Evolutionary conservation across 257 asterid genomes (phyloP), one percentile per base, ranked within the genome.

Genomic region (Linaria vulgaris): DNA sequence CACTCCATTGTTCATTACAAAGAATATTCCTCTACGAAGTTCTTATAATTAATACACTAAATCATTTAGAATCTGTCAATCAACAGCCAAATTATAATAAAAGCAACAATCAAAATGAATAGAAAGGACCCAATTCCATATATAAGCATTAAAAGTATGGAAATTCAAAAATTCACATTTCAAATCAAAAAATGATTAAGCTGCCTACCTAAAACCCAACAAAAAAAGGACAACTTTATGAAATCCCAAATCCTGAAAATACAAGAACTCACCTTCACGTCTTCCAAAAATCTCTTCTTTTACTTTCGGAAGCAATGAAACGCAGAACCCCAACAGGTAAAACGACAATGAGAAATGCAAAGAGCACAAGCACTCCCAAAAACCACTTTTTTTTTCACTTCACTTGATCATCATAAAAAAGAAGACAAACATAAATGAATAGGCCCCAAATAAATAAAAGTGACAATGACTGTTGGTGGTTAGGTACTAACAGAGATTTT

Each of bases 401-500:
- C 38, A 37, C 59, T 55, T 68, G 81, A 68, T 76, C 83, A 81
- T 51, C 63, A 34, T 71, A 57, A 72, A 69, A 59, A 69, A 68
- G 61, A 59, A 47, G 59, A 58, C 72, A 74, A 61, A 59, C 63
- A 44, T n/a, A 27, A 27, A 62, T n/a, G n/a, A 63, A 58, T 63
- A 63, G 79, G 72, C 74, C 34, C 69, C 78, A 69, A n/a, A n/a
- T n/a, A n/a, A n/a, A 46, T 52, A 39, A 44, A 27, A 67, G 60
- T 30, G 67, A 38, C 65, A 69, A 65, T 52, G 69, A 48, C 74
- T 2, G 4, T 43, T 53, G 15, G 72, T 46, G 55, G 79, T 80
- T 76, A 61, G 78, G 79, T 80, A 64, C n/a, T n/a, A n/a, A n/a
- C 74, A 66, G 65, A 73, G 75, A 77, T 71, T 75, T 72, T 82